Percentiles rank a stretch among this genome's conserved stretches.
Evolutionary conservation across 805 yeast genomes (phyloP).

Genomic region (Metschnikowia santaceciliae): DNA sequence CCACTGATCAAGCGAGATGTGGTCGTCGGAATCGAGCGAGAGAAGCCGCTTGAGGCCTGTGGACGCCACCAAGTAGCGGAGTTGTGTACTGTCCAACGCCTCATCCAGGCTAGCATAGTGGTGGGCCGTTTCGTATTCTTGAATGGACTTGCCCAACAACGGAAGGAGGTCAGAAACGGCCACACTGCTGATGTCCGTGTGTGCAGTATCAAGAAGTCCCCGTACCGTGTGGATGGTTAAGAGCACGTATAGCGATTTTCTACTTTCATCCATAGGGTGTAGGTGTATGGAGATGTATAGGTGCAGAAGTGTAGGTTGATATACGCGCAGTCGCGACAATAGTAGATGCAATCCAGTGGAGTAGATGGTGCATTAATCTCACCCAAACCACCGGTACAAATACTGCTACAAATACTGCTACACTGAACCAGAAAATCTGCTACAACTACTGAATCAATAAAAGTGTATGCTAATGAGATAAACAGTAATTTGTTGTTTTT

Average conservation of each 20-base stretch:
- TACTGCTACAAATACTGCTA: too few relatives aligned
- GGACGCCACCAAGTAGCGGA: not conserved
- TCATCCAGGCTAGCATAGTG: not conserved
- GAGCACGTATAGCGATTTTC: slow-evolving; percentile 2
- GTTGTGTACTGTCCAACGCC: not conserved
- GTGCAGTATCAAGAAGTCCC: not conserved
- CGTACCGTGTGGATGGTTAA: not conserved
- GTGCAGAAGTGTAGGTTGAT: not conserved
- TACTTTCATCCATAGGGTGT: not conserved
- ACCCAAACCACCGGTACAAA: too few relatives aligned
- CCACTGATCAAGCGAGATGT: not conserved
- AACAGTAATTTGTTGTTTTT: too few relatives aligned
- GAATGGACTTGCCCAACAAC: not conserved
- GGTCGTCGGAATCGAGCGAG: not conserved
- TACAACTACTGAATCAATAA: too few relatives aligned
- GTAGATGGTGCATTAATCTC: too few relatives aligned
- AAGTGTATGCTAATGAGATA: too few relatives aligned
- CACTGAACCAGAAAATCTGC: too few relatives aligned
- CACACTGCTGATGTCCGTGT: not conserved
- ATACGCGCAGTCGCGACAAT: too few relatives aligned
- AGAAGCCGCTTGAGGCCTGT: slow-evolving; percentile 1
- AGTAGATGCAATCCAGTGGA: too few relatives aligned
- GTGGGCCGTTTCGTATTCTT: not conserved
- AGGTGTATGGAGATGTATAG: not conserved
- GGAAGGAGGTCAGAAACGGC: not conserved